Evolutionary conservation across 768 basidiomycete species (phyloP).

Genomic region (Boletus edulis): DNA sequence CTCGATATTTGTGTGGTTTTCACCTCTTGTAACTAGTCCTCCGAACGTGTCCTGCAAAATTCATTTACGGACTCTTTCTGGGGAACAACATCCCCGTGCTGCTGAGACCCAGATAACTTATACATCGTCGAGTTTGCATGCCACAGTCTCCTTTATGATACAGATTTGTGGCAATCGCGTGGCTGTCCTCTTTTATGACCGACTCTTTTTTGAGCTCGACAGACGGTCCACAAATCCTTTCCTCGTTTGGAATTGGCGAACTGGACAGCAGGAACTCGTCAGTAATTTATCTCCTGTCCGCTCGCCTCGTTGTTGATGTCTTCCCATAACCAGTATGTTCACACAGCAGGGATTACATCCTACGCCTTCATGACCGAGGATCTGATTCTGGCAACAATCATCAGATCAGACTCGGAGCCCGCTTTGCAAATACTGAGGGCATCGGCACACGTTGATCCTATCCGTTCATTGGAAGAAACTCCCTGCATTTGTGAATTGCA

Average conservation of each 20-base stretch:
- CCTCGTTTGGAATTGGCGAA: constrained; percentile 37
- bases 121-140: background rate
- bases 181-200: constrained; percentile 25
- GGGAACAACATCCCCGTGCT: constrained; percentile 26
- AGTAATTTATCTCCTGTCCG: constrained; percentile 4
- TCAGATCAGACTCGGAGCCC: constrained; percentile 1
- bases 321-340: constrained; percentile 18
- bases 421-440: constrained; percentile 21
- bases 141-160: constrained; percentile 21
- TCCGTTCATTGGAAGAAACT: constrained; percentile 9
- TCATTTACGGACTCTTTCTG: constrained; percentile 30
- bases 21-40: constrained; percentile 12
- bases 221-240: constrained; percentile 11
- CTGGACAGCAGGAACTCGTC: constrained; percentile 27
- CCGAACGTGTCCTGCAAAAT: constrained; percentile 13
- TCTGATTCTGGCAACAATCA: constrained; percentile 22
- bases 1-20: background rate
- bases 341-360: constrained; percentile 23
- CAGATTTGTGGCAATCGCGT: constrained; percentile 32
- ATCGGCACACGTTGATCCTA: background rate
- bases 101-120: constrained; percentile 13
- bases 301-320: background rate
- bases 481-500: constrained; percentile 25
- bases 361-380: constrained; percentile 35
- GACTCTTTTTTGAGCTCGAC: background rate